phyloP scores from a whole-genome alignment of 768 basidiomycete genomes.

The Tephrocybe rancida region DNA sequence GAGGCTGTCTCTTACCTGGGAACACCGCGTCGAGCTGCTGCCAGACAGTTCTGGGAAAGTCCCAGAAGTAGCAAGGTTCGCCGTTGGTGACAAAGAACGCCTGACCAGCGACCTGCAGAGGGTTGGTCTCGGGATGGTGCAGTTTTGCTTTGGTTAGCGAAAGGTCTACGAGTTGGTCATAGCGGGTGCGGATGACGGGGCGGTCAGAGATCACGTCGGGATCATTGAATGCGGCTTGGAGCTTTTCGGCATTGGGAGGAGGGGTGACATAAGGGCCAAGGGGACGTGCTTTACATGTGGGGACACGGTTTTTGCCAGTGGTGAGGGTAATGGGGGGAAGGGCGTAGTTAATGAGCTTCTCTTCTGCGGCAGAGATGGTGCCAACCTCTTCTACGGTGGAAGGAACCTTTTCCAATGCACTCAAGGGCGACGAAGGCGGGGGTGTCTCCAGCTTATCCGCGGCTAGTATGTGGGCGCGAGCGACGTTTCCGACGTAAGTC shows the following conservation, averaged over 20 bases:
- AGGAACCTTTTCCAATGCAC: conserved; percentile 37
- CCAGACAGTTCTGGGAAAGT: conserved; percentile 86
- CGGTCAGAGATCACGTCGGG: conserved; percentile 42
- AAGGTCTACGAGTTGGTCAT: conserved; percentile 74
- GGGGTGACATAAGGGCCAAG: conserved; percentile 78
- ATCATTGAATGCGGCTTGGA: conserved; percentile 59
- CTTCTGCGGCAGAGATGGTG: conserved; percentile 42
- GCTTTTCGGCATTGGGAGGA: conserved; percentile 56
- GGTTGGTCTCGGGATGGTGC: conserved; percentile 43
- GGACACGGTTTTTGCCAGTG: conserved; percentile 64
- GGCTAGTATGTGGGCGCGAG: conserved; percentile 91
- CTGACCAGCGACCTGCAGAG: conserved; percentile 87
- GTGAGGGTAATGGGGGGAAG: conserved; percentile 67
- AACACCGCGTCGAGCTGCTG: conserved; percentile 61
- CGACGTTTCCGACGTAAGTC: conserved; percentile 96
- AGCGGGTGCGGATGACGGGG: conserved; percentile 74
- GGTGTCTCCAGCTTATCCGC: conserved; percentile 78
- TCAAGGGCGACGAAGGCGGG: conserved; percentile 43
- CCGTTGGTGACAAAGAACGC: conserved; percentile 97
- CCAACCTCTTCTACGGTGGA: conserved; percentile 38
- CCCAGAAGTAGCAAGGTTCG: conserved; percentile 97
- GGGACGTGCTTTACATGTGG: conserved; percentile 80
- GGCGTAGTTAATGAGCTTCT: conserved; percentile 46
- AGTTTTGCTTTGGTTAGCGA: conserved; percentile 56
- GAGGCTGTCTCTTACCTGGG: conserved; percentile 50